phyloP scores from a whole-genome alignment of 2,329 filamentous ascomycete genomes.

The Aspergillus fischeri region DNA sequence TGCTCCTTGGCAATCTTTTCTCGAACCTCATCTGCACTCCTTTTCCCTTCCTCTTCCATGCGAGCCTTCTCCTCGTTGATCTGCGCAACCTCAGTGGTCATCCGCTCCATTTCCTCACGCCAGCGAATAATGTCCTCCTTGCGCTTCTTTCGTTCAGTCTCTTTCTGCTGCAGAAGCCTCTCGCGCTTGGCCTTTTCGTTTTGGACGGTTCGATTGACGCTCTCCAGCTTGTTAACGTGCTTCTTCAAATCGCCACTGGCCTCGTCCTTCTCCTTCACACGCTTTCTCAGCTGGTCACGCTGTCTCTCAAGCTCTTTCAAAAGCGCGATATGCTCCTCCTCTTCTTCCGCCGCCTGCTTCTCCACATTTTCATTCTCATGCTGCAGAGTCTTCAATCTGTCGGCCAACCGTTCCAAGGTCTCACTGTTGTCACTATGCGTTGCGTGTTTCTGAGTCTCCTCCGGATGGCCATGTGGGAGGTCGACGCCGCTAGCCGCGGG shows the following conservation, averaged over 20 bases:
- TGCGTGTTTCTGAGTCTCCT: constrained; percentile 34
- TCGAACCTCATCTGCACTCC: constrained; percentile 39
- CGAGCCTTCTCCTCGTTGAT: constrained; percentile 41
- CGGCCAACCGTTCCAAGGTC: constrained; percentile 72
- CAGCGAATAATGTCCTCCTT: constrained; percentile 58
- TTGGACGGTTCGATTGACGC: constrained; percentile 75
- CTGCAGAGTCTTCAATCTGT: constrained; percentile 73
- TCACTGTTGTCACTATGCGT: constrained; percentile 56
- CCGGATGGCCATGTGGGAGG: constrained; percentile 35
- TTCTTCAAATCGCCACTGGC: constrained; percentile 79
- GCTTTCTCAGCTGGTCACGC: constrained; percentile 71
- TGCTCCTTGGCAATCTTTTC: constrained; percentile 45
- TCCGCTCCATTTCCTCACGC: constrained; percentile 51
- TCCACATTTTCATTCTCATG: constrained; percentile 79
- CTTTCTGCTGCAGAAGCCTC: constrained; percentile 56
- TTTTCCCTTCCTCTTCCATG: constrained; percentile 38
- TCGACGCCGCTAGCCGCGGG: constrained; percentile 57
- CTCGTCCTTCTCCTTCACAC: constrained; percentile 85
- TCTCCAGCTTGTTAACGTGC: constrained; percentile 73
- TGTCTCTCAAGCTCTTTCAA: constrained; percentile 69
- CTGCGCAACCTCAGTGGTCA: constrained; percentile 47
- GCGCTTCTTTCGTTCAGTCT: constrained; percentile 57
- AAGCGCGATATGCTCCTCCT: constrained; percentile 64
- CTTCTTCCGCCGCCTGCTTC: constrained; percentile 62
- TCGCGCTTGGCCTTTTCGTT: constrained; percentile 77